A percentile compares a stretch with the other conserved stretches of the same genome.
Evolutionary conservation across 192 early-diverging fungal genomes (phyloP).

Genomic region (Backusella psychrophila): DNA sequence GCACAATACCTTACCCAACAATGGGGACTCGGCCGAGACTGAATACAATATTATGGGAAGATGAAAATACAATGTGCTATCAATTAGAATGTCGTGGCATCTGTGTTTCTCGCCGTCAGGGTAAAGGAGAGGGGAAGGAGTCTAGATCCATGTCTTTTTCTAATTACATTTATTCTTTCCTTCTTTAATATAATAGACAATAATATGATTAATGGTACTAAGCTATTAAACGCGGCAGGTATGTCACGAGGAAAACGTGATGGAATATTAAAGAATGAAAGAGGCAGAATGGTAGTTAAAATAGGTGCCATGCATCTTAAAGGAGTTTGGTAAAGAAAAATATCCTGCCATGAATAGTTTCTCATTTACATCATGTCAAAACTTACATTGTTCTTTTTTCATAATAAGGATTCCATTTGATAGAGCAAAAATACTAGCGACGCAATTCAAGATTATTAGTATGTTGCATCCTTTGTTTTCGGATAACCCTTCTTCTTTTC

Average conservation of each 20-base stretch:
- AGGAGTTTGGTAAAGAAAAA: constrained; percentile 70
- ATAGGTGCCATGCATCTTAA: constrained; percentile 84
- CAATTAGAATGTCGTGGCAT: constrained; percentile 75
- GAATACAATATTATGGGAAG: constrained; percentile 81
- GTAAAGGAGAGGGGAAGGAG: constrained; percentile 20
- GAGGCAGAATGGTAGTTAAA: constrained; percentile 80
- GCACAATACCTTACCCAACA: not conserved
- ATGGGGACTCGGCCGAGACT: constrained; percentile 33
- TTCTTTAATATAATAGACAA: constrained; percentile 54
- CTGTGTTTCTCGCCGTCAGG: constrained; percentile 70
- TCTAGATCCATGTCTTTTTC: not conserved
- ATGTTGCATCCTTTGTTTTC: constrained; percentile 71
- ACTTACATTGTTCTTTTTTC: too few relatives aligned
- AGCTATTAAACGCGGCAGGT: constrained; percentile 79
- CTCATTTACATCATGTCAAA: too few relatives aligned
- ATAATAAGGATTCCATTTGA: constrained; percentile 53
- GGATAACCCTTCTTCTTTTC: constrained; percentile 64
- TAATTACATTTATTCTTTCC: not conserved
- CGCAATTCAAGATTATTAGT: constrained; percentile 70
- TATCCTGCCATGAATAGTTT: too few relatives aligned
- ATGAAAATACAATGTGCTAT: constrained; percentile 74
- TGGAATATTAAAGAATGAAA: constrained; percentile 83
- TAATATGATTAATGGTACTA: constrained; percentile 84
- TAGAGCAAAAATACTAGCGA: constrained; percentile 62
- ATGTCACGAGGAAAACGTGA: constrained; percentile 89